A percentile compares a stretch with the other conserved stretches of the same genome.
These are phyloP conservation scores for Lodderomyces parapsilosis DNA, from an alignment of 1,139 yeast genomes.

Conservation along the genomic window DNA sequence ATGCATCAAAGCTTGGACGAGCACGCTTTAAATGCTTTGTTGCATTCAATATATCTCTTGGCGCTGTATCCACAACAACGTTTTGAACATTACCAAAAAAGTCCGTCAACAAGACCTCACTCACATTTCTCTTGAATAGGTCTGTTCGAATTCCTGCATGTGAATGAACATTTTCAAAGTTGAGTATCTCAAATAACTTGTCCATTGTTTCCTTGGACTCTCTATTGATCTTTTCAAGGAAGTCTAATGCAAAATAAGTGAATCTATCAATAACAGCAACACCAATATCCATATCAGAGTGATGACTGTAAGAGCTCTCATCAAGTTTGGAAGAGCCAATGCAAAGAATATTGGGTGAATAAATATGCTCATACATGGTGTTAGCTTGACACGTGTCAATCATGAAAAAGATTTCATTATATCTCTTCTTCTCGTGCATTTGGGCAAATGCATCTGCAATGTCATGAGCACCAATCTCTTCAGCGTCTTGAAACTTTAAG, in stretches of 20 bases:
- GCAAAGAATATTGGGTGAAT: slow-evolving; percentile 88
- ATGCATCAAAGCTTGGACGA: background rate
- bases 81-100: slow-evolving; percentile 93
- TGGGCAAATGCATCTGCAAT: slow-evolving; percentile 97
- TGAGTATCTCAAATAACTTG: slow-evolving; percentile 81
- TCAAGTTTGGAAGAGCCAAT: slow-evolving; percentile 91
- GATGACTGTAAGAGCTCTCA: slow-evolving; percentile 93
- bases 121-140: slow-evolving; percentile 63
- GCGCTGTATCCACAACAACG: slow-evolving; percentile 55
- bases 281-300: slow-evolving; percentile 92
- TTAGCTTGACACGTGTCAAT: slow-evolving; percentile 98
- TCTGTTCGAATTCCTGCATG: slow-evolving; percentile 90
- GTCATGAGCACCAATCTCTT: slow-evolving; percentile 93
- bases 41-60: slow-evolving; percentile 2
- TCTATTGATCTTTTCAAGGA: slow-evolving; percentile 75
- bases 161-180: slow-evolving; percentile 83
- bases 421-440: slow-evolving; percentile 93
- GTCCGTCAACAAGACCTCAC: slow-evolving; percentile 79
- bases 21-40: background rate
- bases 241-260: slow-evolving; percentile 89
- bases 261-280: slow-evolving; percentile 97
- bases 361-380: slow-evolving; percentile 91
- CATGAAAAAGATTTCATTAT: slow-evolving; percentile 95
- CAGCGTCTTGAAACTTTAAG: slow-evolving; percentile 96
- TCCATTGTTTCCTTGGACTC: slow-evolving; percentile 73